Evolutionary conservation across 1,284 basidiomycete species (phyloP).

Genomic region (Apiotrichum gracile): DNA sequence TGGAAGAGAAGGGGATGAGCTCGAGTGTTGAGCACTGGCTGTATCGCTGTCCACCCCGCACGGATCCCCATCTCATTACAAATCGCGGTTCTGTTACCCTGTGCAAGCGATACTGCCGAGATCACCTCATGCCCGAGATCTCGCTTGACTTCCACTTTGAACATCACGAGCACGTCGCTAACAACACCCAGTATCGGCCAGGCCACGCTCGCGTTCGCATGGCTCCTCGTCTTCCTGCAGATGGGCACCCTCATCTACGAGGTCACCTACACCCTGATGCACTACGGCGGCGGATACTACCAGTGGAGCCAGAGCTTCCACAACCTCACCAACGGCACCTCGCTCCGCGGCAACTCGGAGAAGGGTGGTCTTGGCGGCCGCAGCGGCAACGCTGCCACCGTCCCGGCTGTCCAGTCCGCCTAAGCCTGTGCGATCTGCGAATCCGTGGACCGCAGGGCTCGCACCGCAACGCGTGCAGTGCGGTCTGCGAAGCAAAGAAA

Average conservation of each 20-base stretch:
- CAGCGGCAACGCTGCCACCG: background rate
- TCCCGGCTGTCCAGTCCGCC: constrained; percentile 1
- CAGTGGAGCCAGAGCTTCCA: constrained; percentile 34
- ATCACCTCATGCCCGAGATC: background rate
- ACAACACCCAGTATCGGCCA: constrained; percentile 21
- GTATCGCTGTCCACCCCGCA: too few species aligned
- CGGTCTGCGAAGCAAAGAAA: too few species aligned
- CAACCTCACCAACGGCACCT: constrained; percentile 16
- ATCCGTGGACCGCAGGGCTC: too few species aligned
- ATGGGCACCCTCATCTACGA: constrained; percentile 33
- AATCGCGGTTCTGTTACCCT: too few species aligned
- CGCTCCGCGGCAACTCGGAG: background rate
- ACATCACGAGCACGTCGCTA: background rate
- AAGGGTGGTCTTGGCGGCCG: background rate
- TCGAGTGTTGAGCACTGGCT: too few species aligned
- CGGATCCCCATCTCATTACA: too few species aligned
- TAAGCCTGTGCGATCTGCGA: too few species aligned
- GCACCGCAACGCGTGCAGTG: too few species aligned
- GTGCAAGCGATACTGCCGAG: too few species aligned
- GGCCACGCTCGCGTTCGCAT: constrained; percentile 31
- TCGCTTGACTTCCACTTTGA: background rate
- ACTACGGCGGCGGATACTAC: constrained; percentile 19
- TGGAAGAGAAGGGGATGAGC: too few species aligned
- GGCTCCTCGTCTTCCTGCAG: constrained; percentile 39
- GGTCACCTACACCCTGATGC: constrained; percentile 27